Conservation (phyloP, 192 early-diverging fungal species). For the Coemansia javaensis region DNA sequence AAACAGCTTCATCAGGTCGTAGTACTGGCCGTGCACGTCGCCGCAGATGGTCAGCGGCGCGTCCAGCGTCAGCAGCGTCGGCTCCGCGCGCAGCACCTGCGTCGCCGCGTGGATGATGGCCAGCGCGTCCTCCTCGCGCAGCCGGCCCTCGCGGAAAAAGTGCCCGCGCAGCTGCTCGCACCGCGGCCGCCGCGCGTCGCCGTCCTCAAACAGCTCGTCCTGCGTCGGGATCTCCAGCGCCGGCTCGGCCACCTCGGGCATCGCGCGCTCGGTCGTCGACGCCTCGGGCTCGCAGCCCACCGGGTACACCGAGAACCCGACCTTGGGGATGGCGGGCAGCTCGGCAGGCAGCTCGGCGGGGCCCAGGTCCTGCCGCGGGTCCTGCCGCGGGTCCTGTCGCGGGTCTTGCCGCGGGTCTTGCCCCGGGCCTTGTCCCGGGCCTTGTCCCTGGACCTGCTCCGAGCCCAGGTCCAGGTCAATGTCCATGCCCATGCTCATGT, state of each 20-base stretch:
- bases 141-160: conserved; percentile 87
- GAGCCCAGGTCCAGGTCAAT: too few species aligned
- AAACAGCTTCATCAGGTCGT: conserved; percentile 93
- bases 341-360: background rate
- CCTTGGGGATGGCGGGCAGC: conserved; percentile 51
- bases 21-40: conserved; percentile 97
- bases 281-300: conserved; percentile 70
- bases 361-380: too few species aligned
- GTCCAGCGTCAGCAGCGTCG: conserved; percentile 87
- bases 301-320: conserved; percentile 77
- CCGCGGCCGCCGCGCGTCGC: conserved; percentile 69
- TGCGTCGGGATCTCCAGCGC: conserved; percentile 51
- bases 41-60: conserved; percentile 95
- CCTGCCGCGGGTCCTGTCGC: too few species aligned
- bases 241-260: conserved; percentile 54
- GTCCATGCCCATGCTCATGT: background rate
- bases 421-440: background rate
- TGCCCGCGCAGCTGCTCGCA: conserved; percentile 82
- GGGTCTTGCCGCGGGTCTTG: background rate
- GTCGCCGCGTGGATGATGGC: conserved; percentile 80
- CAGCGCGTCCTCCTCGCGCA: conserved; percentile 88
- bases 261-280: conserved; percentile 61
- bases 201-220: conserved; percentile 63
- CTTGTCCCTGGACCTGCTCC: background rate
- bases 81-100: conserved; percentile 73